Evolutionary conservation across 305 asterid genomes (phyloP).

Genomic region (Solanum hybrid): DNA sequence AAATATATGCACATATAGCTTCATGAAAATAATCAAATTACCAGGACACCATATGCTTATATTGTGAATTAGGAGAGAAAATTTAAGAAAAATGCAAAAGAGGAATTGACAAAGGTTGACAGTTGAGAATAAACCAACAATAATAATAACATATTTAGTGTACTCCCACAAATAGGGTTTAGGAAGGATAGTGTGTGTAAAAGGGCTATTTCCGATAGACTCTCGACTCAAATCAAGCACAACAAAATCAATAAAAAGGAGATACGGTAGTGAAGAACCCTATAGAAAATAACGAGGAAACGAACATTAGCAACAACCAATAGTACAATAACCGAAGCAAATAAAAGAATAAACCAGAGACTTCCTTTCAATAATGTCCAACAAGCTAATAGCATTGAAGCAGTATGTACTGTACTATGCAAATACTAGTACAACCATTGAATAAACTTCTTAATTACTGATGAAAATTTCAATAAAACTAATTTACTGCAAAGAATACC

Average conservation of each 20-base stretch:
- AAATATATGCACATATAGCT: background rate
- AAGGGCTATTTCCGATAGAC: background rate
- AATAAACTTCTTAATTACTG: background rate
- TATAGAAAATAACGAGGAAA: background rate
- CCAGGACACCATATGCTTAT: background rate
- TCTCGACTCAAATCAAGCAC: background rate
- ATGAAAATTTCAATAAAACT: background rate
- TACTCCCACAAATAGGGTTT: background rate
- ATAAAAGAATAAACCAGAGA: background rate
- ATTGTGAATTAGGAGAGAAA: background rate
- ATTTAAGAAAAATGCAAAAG: background rate
- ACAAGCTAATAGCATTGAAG: background rate
- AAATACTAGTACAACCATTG: background rate
- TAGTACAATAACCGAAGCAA: background rate
- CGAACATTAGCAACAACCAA: background rate
- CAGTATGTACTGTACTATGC: background rate
- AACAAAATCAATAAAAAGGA: background rate
- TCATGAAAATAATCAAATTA: background rate
- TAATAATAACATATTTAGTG: background rate
- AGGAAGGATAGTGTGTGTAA: background rate
- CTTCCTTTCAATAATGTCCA: background rate
- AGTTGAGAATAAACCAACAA: background rate
- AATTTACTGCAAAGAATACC: background rate
- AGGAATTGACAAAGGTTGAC: background rate
- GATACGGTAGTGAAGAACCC: background rate